phyloP scores from a whole-genome alignment of 495 filamentous ascomycete genomes.

The Antarctomyces pellizariae region DNA sequence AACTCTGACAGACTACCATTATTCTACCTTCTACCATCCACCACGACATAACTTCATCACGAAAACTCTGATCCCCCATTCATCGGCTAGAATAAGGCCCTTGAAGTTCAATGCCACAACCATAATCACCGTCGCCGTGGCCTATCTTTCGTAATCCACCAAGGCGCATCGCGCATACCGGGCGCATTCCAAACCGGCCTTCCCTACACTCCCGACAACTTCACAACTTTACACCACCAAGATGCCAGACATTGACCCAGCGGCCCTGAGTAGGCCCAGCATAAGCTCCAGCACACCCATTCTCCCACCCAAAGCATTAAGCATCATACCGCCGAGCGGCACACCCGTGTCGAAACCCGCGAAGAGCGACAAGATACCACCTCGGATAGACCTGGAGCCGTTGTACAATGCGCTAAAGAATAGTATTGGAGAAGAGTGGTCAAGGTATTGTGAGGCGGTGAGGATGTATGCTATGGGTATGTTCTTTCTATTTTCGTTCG shows the following conservation, averaged over 20 bases:
- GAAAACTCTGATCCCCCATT: too few species aligned
- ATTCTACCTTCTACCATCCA: too few species aligned
- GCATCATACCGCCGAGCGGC: slow-evolving; percentile 27
- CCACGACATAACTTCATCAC: too few species aligned
- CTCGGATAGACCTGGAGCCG: slow-evolving; percentile 75
- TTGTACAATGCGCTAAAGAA: slow-evolving; percentile 70
- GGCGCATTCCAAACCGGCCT: too few species aligned
- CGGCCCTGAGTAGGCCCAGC: slow-evolving; percentile 46
- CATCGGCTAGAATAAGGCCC: too few species aligned
- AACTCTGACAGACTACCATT: too few species aligned
- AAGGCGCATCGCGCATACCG: too few species aligned
- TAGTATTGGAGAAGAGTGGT: slow-evolving; percentile 68
- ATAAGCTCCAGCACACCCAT: slow-evolving; percentile 37
- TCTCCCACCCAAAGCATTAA: slow-evolving; percentile 34
- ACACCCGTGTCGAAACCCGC: slow-evolving; percentile 39
- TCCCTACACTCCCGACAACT: too few species aligned
- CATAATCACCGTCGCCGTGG: too few species aligned
- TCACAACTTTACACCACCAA: slow-evolving; percentile 6
- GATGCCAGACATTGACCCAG: slow-evolving; percentile 73
- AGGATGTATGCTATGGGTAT: slow-evolving; percentile 62
- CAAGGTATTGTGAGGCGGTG: slow-evolving; percentile 63
- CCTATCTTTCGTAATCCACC: too few species aligned
- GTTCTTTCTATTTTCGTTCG: slow-evolving; percentile 15
- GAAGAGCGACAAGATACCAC: slow-evolving; percentile 40
- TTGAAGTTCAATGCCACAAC: too few species aligned